A percentile compares a stretch with the other conserved stretches of the same genome.
phyloP scores from a whole-genome alignment of 352 stramenopile species.

The Pythium phragmitis region DNA sequence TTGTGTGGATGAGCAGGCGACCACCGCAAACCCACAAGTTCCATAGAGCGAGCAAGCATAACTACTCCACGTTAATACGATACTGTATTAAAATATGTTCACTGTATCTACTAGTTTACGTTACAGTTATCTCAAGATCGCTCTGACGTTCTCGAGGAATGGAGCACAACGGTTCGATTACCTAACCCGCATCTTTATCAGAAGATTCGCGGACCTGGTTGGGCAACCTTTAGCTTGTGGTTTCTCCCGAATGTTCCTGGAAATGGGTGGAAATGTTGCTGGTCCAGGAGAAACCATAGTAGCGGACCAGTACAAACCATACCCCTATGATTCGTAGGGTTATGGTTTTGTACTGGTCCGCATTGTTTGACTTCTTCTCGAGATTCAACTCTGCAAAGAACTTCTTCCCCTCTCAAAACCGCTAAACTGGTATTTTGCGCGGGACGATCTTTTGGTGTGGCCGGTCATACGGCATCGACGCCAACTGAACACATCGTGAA shows the following conservation, averaged over 20 bases:
- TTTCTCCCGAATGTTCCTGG: slow-evolving; percentile 1
- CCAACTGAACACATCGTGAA: no score
- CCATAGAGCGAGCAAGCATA: no score
- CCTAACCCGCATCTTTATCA: neutral
- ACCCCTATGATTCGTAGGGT: neutral
- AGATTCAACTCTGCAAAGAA: slow-evolving; percentile 6
- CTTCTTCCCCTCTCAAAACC: slow-evolving; percentile 18
- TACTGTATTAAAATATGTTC: neutral
- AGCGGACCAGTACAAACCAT: no score
- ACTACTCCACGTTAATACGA: no score
- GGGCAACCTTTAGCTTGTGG: neutral
- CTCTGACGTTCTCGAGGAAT: neutral
- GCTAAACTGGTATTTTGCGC: neutral
- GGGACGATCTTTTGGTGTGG: no score
- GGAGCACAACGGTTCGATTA: neutral
- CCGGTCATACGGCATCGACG: no score
- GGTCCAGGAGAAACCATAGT: neutral
- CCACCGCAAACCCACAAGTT: no score
- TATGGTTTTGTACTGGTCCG: slow-evolving; percentile 14
- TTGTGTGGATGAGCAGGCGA: no score
- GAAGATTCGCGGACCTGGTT: slow-evolving; percentile 6
- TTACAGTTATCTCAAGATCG: neutral
- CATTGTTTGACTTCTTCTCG: neutral
- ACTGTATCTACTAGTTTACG: slow-evolving; percentile 9
- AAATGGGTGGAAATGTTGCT: slow-evolving; percentile 1